Conservation (phyloP, 2,329 filamentous ascomycete genomes). For the Monosporascus sp. region DNA sequence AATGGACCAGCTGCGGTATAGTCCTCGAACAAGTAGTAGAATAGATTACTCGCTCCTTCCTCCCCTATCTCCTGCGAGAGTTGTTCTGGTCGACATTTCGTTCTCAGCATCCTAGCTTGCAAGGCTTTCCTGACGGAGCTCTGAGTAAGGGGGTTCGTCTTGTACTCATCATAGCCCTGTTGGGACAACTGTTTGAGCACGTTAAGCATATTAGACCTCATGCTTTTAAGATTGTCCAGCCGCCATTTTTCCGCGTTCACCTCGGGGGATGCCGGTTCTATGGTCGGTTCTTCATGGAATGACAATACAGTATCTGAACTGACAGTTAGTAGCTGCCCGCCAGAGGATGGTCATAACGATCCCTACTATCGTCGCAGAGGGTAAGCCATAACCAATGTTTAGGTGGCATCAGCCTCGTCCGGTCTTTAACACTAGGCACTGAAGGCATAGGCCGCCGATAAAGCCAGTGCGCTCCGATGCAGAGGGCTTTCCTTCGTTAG, state of each 20-base stretch:
- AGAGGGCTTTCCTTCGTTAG: slow-evolving; percentile 45
- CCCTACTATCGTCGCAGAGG: slow-evolving; percentile 57
- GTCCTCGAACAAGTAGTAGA: slow-evolving; percentile 64
- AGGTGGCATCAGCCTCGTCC: slow-evolving; percentile 30
- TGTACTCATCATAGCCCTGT: slow-evolving; percentile 32
- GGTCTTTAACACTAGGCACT: slow-evolving; percentile 2
- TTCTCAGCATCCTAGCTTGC: slow-evolving; percentile 11
- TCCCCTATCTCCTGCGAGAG: slow-evolving; percentile 14
- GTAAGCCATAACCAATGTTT: slow-evolving; percentile 66
- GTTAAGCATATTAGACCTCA: slow-evolving; percentile 32
- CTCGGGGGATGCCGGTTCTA: slow-evolving; percentile 21
- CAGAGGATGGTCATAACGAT: not conserved
- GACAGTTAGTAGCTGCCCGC: slow-evolving; percentile 11
- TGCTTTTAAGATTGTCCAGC: slow-evolving; percentile 25
- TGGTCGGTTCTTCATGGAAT: slow-evolving; percentile 54
- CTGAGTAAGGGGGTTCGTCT: slow-evolving; percentile 34
- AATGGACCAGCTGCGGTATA: slow-evolving; percentile 55
- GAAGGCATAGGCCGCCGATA: slow-evolving; percentile 30
- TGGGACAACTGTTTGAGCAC: slow-evolving; percentile 34
- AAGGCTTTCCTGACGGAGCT: slow-evolving; percentile 31
- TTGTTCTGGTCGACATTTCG: slow-evolving; percentile 3
- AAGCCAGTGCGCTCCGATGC: slow-evolving; percentile 65
- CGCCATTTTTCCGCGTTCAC: slow-evolving; percentile 16
- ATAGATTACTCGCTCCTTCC: slow-evolving; percentile 54
- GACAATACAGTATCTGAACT: slow-evolving; percentile 59